A percentile compares a stretch with the other conserved stretches of the same genome.
Evolutionary conservation across 2,329 filamentous ascomycete species (phyloP).

Genomic region (Fusarium humuli): DNA sequence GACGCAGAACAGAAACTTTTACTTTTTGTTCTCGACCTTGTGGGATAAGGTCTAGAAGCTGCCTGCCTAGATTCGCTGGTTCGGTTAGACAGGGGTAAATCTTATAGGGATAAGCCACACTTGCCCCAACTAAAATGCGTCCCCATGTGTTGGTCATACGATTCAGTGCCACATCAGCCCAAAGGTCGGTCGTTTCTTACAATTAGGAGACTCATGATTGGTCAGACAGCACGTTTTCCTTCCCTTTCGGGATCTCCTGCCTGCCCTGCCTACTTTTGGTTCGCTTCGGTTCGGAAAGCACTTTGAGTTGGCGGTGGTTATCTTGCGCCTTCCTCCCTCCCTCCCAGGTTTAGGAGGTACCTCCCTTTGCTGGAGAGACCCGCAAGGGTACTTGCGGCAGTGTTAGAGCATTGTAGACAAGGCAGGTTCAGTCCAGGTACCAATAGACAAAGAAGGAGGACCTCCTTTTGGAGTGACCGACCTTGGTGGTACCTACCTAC

Average conservation of each 20-base stretch:
- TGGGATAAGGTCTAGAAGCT: constrained; percentile 13
- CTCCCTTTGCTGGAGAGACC: neutral
- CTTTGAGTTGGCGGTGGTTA: neutral
- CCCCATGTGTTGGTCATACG: constrained; percentile 40
- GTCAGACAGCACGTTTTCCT: constrained; percentile 1
- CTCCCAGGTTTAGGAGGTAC: neutral
- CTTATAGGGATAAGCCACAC: constrained; percentile 9
- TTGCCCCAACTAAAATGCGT: neutral
- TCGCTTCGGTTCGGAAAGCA: constrained; percentile 27
- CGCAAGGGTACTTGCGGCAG: constrained; percentile 11
- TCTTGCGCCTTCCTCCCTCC: neutral
- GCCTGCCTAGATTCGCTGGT: neutral
- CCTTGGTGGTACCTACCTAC: neutral
- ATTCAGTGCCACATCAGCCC: constrained; percentile 48
- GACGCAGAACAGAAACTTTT: neutral
- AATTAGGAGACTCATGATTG: constrained; percentile 35
- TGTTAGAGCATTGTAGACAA: constrained; percentile 12
- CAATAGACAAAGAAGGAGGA: constrained; percentile 4
- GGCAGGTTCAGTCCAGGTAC: constrained; percentile 32
- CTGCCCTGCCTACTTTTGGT: constrained; percentile 10
- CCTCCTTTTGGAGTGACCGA: constrained; percentile 16
- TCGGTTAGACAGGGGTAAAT: constrained; percentile 9
- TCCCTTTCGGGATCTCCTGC: constrained; percentile 39
- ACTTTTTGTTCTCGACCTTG: constrained; percentile 18
- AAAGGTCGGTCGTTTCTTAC: constrained; percentile 46